Evolutionary conservation across 2,329 filamentous ascomycete genomes (phyloP).

Genomic region (Alternaria consortialis): DNA sequence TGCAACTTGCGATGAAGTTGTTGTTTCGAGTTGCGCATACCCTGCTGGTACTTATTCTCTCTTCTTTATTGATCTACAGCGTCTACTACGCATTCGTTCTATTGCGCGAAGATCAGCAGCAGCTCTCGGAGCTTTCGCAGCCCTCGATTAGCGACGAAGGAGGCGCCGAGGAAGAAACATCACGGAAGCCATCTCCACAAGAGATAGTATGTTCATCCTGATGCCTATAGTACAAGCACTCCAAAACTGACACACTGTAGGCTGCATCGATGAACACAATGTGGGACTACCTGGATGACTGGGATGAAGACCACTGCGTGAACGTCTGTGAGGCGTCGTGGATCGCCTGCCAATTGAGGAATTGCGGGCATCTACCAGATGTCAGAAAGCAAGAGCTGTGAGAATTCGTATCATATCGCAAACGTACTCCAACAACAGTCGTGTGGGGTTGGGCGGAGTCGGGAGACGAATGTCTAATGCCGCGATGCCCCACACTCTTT

Average conservation of each 20-base stretch:
- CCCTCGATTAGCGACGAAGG: neutral
- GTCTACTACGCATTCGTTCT: constrained; percentile 18
- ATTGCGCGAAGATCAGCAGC: constrained; percentile 1
- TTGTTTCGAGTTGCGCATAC: constrained; percentile 10
- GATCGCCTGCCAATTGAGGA: constrained; percentile 23
- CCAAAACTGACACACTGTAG: constrained; percentile 5
- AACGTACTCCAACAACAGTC: neutral
- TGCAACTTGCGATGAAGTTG: constrained; percentile 5
- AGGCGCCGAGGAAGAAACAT: neutral
- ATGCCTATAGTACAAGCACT: neutral
- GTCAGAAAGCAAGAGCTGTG: constrained; percentile 22
- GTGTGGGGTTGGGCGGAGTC: constrained; percentile 15
- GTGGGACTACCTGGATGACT: constrained; percentile 26
- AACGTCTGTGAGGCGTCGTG: constrained; percentile 28
- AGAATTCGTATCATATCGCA: neutral
- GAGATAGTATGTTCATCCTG: neutral
- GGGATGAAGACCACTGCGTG: constrained; percentile 24
- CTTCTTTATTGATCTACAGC: constrained; percentile 9
- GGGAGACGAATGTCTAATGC: constrained; percentile 7
- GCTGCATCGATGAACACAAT: constrained; percentile 27
- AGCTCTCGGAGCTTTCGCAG: neutral
- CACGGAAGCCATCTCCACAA: constrained; percentile 3
- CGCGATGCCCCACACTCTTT: constrained; percentile 22
- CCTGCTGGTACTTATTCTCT: constrained; percentile 9
- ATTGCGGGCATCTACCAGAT: constrained; percentile 19